These are phyloP conservation scores for Jimgerdemannia flammicorona DNA, from an alignment of 192 early-diverging fungal genomes.

Conservation along the genomic window DNA sequence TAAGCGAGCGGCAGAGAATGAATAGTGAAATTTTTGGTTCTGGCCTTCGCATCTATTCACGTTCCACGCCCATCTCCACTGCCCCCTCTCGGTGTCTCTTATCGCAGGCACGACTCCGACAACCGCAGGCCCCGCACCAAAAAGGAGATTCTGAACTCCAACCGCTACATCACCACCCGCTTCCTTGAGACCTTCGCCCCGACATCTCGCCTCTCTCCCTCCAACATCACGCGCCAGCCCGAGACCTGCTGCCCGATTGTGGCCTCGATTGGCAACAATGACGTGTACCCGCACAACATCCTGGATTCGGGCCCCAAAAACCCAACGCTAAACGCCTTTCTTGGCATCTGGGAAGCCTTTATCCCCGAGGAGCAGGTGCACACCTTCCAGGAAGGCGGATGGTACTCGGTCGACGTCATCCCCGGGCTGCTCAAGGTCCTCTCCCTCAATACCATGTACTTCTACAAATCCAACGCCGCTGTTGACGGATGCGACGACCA, in stretches of 20 bases:
- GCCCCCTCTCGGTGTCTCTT: neutral
- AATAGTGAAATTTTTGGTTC: conserved; percentile 1
- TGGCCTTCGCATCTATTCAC: neutral
- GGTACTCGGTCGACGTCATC: conserved; percentile 56
- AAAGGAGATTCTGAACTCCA: conserved; percentile 57
- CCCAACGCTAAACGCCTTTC: conserved; percentile 40
- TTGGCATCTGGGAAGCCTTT: conserved; percentile 51
- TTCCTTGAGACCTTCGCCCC: conserved; percentile 43
- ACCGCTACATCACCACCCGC: conserved; percentile 37
- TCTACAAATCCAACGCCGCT: conserved; percentile 63
- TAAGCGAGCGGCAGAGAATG: neutral
- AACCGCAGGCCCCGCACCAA: conserved; percentile 54
- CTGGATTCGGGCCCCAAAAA: conserved; percentile 20
- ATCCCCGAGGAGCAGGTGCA: conserved; percentile 58
- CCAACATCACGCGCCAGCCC: conserved; percentile 18
- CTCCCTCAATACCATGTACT: conserved; percentile 72
- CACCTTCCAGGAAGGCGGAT: conserved; percentile 64
- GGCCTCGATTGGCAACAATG: conserved; percentile 62
- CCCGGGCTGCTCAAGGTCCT: conserved; percentile 50
- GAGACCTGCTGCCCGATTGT: conserved; percentile 32
- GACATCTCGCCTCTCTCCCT: conserved; percentile 9
- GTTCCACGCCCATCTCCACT: neutral
- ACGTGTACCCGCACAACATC: conserved; percentile 67
- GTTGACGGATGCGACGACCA: conserved; percentile 56
- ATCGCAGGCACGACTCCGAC: conserved; percentile 66